Evolutionary conservation across 2,329 filamentous ascomycete species (phyloP).

Genomic region (Magnaporthiopsis rhizophila): DNA sequence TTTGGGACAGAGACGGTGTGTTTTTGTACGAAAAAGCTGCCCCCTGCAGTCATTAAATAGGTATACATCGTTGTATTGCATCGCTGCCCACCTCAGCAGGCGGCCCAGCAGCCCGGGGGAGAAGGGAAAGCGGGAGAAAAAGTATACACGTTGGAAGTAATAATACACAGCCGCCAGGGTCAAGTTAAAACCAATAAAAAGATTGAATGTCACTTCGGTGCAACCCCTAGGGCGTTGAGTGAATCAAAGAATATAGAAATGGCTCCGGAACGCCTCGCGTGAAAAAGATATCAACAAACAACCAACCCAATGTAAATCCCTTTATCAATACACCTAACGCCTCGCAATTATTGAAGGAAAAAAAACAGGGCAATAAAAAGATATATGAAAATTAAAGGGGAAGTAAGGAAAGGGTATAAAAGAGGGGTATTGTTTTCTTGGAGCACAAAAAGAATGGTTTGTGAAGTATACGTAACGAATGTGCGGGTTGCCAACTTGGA

Average conservation of each 20-base stretch:
- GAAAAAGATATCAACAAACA: neutral
- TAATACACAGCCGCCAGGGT: neutral
- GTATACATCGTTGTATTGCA: neutral
- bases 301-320: neutral
- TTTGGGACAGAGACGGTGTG: neutral
- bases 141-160: neutral
- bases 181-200: neutral
- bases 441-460: neutral
- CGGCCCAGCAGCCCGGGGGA: neutral
- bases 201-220: neutral
- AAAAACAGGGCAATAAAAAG: neutral
- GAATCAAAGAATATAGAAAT: neutral
- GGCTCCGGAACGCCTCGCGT: neutral
- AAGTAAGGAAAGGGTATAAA: neutral
- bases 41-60: too few species aligned
- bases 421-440: neutral
- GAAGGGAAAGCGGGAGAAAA: neutral
- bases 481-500: neutral
- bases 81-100: neutral
- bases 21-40: too few species aligned
- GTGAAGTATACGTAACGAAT: neutral
- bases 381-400: neutral
- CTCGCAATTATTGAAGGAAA: neutral
- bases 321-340: neutral
- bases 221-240: neutral